A percentile compares a stretch with the other conserved stretches of the same genome.
Conservation (phyloP, 495 filamentous ascomycete species). For the Hypoxylon fuscum region DNA sequence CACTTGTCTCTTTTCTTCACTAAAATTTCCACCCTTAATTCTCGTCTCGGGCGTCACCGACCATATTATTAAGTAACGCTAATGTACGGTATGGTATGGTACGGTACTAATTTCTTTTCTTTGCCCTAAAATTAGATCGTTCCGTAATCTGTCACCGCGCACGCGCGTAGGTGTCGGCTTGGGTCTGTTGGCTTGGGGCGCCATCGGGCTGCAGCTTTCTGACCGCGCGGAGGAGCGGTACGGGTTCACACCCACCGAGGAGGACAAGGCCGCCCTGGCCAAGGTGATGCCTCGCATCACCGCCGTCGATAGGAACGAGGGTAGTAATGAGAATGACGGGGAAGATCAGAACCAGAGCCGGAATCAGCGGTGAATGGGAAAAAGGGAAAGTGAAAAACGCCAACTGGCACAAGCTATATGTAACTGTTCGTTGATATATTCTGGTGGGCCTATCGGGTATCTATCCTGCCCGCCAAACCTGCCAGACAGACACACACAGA, state of each 20-base stretch:
- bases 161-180: conserved; percentile 50
- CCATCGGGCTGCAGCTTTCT: conserved; percentile 50
- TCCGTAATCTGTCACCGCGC: conserved; percentile 50
- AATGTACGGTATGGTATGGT: neutral
- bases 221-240: conserved; percentile 54
- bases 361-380: conserved; percentile 25
- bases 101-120: neutral
- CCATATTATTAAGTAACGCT: conserved; percentile 8
- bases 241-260: conserved; percentile 55
- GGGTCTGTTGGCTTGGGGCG: conserved; percentile 55
- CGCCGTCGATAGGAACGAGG: conserved; percentile 42
- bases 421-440: neutral
- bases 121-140: conserved; percentile 36
- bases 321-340: neutral
- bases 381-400: neutral
- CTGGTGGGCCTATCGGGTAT: conserved; percentile 25
- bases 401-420: neutral
- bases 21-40: too few species aligned
- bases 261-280: conserved; percentile 52
- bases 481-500: neutral
- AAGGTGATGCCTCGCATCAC: conserved; percentile 51
- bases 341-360: neutral
- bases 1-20: neutral
- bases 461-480: conserved; percentile 15
- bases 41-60: conserved; percentile 37